Evolutionary conservation across 164 flowering plant genomes (phyloP).

Genomic region (Kalanchoe fedtschenkoi): DNA sequence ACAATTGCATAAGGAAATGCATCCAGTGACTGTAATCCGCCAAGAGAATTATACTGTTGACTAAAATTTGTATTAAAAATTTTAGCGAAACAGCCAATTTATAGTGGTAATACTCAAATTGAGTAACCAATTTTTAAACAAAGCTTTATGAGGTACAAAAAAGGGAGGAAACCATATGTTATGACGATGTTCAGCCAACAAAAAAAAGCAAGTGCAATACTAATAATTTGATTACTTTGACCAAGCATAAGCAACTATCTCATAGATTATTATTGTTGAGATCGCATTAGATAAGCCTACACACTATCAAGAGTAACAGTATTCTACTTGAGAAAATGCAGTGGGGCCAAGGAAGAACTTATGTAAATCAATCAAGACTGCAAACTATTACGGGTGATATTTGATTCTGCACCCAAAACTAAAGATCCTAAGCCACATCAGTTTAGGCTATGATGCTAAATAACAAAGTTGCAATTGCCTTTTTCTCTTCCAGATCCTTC

Average conservation of each 20-base stretch:
- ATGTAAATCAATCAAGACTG: too few relatives aligned
- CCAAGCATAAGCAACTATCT: not conserved
- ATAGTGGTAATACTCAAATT: not conserved
- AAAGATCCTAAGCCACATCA: too few relatives aligned
- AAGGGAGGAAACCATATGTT: not conserved
- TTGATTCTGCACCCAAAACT: too few relatives aligned
- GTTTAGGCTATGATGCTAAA: too few relatives aligned
- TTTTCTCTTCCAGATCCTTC: slow-evolving; percentile 62
- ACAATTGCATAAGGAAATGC: slow-evolving; percentile 9
- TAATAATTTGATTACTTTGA: not conserved
- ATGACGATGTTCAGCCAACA: not conserved
- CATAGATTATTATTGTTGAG: too few relatives aligned
- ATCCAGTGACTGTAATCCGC: slow-evolving; percentile 1
- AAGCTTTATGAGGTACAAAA: not conserved
- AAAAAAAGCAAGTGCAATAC: not conserved
- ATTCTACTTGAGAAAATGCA: too few relatives aligned
- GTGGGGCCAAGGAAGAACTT: too few relatives aligned
- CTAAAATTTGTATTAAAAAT: not conserved
- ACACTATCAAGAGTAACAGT: too few relatives aligned
- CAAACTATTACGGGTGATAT: not conserved
- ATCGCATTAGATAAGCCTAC: too few relatives aligned
- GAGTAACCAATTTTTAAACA: not conserved
- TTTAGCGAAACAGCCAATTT: not conserved
- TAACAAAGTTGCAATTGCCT: slow-evolving; percentile 27
- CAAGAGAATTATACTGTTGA: not conserved